These are phyloP conservation scores for Mycena sanguinolenta DNA, from an alignment of 768 basidiomycete genomes.

Conservation along the genomic window DNA sequence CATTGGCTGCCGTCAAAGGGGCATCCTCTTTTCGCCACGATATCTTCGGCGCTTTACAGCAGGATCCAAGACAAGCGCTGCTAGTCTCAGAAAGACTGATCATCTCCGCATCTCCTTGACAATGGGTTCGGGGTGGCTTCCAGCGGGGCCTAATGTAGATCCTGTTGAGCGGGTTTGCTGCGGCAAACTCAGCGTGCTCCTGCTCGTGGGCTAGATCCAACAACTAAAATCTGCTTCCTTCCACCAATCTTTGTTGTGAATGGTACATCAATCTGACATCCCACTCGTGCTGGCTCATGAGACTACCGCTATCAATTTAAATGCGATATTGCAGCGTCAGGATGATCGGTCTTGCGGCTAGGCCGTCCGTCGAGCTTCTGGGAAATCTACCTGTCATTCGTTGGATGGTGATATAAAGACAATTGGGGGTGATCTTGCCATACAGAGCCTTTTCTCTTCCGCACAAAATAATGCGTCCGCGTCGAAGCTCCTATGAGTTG, in stretches of 20 bases:
- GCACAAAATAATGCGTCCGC: conserved; percentile 7
- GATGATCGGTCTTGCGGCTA: not conserved
- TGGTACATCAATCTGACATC: not conserved
- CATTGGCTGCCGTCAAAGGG: too few species aligned
- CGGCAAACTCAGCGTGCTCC: not conserved
- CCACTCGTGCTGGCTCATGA: not conserved
- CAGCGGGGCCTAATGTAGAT: not conserved
- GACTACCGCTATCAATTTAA: not conserved
- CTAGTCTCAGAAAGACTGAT: not conserved
- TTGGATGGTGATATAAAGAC: not conserved
- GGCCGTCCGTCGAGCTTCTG: not conserved
- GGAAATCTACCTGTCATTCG: not conserved
- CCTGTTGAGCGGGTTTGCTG: too few species aligned
- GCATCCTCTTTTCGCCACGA: too few species aligned
- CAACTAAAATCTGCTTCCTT: not conserved
- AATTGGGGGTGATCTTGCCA: not conserved
- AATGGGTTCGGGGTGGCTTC: not conserved
- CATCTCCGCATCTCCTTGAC: not conserved
- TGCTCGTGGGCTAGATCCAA: too few species aligned
- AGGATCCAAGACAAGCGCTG: not conserved
- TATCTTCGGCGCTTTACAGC: not conserved
- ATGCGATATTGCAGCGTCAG: not conserved
- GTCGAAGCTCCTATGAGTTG: not conserved
- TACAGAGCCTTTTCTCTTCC: not conserved
- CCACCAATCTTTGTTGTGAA: not conserved